Conservation (phyloP, 495 filamentous ascomycete species). For the Tuber magnatum region DNA sequence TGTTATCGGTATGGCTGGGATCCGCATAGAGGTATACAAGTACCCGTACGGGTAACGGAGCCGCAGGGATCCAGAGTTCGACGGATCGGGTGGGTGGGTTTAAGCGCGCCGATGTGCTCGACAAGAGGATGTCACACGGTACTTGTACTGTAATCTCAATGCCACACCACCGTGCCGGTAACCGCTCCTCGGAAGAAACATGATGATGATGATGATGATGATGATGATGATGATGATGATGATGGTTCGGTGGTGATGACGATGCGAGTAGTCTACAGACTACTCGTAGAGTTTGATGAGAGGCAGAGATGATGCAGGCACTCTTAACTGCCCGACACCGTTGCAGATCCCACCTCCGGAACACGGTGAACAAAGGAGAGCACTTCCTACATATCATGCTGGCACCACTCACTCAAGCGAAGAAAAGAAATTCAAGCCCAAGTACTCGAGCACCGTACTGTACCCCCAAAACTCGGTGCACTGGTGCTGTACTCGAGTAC, state of each 20-base stretch:
- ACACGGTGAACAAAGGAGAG: background rate
- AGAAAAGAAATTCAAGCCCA: background rate
- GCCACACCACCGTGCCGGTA: too few species aligned
- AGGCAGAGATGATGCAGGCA: too few species aligned
- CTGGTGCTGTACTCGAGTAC: too few species aligned
- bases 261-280: background rate
- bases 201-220: too few species aligned
- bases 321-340: background rate
- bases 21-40: background rate
- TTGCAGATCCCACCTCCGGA: background rate
- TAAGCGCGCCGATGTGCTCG: background rate
- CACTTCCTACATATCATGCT: background rate
- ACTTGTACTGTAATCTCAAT: too few species aligned
- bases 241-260: background rate
- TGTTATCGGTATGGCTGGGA: background rate
- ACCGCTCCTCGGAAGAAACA: background rate
- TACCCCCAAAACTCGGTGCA: background rate
- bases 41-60: background rate
- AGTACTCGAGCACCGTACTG: background rate
- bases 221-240: too few species aligned
- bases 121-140: background rate
- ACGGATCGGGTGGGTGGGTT: background rate
- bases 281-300: too few species aligned
- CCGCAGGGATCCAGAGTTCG: background rate
- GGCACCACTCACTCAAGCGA: background rate